phyloP scores from a whole-genome alignment of 371 early-diverging fungal species.

The Choanephora cucurbitarum region DNA sequence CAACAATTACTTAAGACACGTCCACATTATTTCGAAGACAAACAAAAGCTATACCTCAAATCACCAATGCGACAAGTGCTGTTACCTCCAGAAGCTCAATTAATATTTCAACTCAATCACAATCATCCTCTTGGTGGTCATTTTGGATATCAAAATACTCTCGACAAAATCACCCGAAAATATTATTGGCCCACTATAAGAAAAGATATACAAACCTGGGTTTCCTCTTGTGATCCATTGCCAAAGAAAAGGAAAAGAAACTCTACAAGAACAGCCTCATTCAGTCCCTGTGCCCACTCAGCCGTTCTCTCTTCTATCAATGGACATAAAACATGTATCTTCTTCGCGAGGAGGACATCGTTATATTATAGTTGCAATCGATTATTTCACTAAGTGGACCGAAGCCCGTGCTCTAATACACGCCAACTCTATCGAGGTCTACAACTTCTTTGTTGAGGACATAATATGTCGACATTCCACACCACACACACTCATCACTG shows the following conservation, averaged over 20 bases:
- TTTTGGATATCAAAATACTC: background rate
- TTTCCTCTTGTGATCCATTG: background rate
- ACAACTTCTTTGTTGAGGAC: conserved; percentile 10
- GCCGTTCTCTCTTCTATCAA: background rate
- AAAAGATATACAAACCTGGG: background rate
- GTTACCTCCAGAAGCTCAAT: background rate
- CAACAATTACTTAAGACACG: no score
- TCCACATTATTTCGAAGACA: background rate
- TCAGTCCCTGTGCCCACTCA: background rate
- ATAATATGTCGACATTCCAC: conserved; percentile 8
- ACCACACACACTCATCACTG: background rate
- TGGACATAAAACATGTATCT: conserved; percentile 6
- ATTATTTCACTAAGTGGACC: conserved; percentile 16
- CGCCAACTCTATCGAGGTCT: background rate
- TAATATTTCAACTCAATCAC: background rate
- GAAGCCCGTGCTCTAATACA: conserved; percentile 3
- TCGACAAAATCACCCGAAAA: background rate
- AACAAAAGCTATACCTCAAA: background rate
- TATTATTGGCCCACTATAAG: background rate
- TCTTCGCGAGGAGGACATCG: conserved; percentile 8
- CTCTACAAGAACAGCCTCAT: background rate
- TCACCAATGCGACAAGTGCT: background rate
- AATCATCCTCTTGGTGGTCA: conserved; percentile 6
- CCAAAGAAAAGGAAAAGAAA: conserved; percentile 6
- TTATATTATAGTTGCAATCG: conserved; percentile 26